Percentiles rank a stretch among this genome's conserved stretches.
phyloP scores from a whole-genome alignment of 1,139 yeast species.

The Saccharomycopsis phalli region DNA sequence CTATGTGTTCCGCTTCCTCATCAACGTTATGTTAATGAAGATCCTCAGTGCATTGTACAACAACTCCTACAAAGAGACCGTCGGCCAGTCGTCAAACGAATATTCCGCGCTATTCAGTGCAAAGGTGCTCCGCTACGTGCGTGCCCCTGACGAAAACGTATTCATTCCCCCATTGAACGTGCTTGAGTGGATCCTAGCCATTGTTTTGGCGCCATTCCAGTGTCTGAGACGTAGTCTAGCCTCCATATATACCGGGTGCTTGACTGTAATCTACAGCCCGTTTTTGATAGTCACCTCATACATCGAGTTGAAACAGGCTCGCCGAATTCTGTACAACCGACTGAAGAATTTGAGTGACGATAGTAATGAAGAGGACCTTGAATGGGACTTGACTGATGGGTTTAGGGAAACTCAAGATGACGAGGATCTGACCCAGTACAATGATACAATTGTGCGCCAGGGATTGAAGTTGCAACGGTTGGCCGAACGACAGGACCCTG shows the following conservation, averaged over 20 bases:
- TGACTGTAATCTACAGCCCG: conserved; percentile 64
- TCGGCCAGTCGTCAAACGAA: conserved; percentile 75
- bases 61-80: conserved; percentile 74
- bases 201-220: conserved; percentile 33
- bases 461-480: conserved; percentile 43
- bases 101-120: conserved; percentile 79
- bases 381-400: conserved; percentile 82
- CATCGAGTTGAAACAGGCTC: conserved; percentile 57
- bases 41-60: conserved; percentile 78
- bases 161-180: conserved; percentile 81
- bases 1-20: conserved; percentile 67
- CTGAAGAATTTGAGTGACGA: conserved; percentile 61
- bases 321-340: conserved; percentile 65
- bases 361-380: conserved; percentile 68
- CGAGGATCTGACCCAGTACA: conserved; percentile 28
- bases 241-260: conserved; percentile 39
- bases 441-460: conserved; percentile 34
- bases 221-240: conserved; percentile 24
- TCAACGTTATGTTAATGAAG: conserved; percentile 68
- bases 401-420: conserved; percentile 37
- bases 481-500: conserved; percentile 66
- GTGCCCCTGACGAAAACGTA: conserved; percentile 84
- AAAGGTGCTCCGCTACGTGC: conserved; percentile 70
- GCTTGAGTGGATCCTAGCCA: conserved; percentile 43
- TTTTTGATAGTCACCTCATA: conserved; percentile 50